Evolutionary conservation across 164 flowering plant species (phyloP), one percentile per base, ranked within the genome.

Genomic region (Nymphaea thermarum): DNA sequence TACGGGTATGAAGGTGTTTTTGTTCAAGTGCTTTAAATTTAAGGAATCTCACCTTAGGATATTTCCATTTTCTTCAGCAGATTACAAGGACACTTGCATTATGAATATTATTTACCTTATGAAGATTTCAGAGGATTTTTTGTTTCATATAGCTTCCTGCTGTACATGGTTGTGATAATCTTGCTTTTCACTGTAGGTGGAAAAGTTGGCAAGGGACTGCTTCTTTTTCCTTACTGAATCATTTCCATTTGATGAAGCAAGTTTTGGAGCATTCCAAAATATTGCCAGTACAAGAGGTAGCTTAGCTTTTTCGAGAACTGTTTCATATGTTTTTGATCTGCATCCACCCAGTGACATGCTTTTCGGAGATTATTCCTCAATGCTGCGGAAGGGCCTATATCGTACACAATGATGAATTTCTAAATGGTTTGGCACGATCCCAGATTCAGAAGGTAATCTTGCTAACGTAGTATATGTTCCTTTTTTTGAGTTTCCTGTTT

Each of bases 201-300:
- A 90, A 67, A 90, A 78, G 77, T 45, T 86, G 84, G 97, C 74
- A 5, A 78, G 95, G 73, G 92, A 91, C 4, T 73, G 92, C 78
- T 91, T 89, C 82, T 90, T 91, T 79, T 84, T 87, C 76, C 89
- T 94, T 2, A 65, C 61, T 6, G 73, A 82, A 68, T 94, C 99
- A 6, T 88, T 88, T 62, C 86, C 85, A 3, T 87, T 76, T 67
- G 88, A 87, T 51, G 96, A 87, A 76, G 73, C 77, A 63, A 85
- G 78, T 71, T 82, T 94, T 60, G 96, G 96, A 74, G 70, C 77
- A 66, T 62, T 90, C 68, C 43, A 71, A 3, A 87, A 85, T 67
- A 67, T 16, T 3, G 17, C 78, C 4, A 43, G 59, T 42, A 69
- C 71, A 0, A 85, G 70, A 72, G 87, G 73, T 70, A 74, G 85